Conservation (phyloP, 83 land plant genomes). For the Larix sibirica region DNA sequence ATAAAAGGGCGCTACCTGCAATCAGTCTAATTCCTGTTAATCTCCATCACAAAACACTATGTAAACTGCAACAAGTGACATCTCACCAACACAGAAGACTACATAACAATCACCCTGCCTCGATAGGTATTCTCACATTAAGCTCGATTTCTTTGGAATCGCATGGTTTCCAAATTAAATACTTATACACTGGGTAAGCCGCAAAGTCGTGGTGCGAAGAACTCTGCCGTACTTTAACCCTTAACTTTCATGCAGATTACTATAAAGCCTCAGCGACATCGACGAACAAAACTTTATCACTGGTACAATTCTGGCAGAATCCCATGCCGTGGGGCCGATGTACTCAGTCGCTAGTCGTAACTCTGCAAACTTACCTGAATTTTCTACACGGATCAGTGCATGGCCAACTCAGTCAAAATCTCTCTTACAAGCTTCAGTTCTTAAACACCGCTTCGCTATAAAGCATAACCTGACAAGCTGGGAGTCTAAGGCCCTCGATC, state of each 20-base stretch:
- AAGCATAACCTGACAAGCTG: background rate
- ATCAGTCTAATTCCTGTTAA: background rate
- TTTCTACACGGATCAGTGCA: background rate
- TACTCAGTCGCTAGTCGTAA: background rate
- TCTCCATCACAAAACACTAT: background rate
- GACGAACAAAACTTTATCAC: too few species aligned
- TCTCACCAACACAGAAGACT: background rate
- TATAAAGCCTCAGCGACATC: too few species aligned
- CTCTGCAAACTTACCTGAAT: background rate
- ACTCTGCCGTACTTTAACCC: too few species aligned
- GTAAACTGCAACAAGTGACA: background rate
- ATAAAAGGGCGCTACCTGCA: background rate
- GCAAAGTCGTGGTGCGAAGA: too few species aligned
- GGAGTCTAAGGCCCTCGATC: background rate
- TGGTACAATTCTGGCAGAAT: background rate
- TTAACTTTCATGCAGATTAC: too few species aligned
- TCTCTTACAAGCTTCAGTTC: background rate
- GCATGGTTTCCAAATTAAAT: too few species aligned
- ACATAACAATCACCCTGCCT: background rate
- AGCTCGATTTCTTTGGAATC: too few species aligned
- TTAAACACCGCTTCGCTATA: background rate
- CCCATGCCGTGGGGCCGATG: background rate
- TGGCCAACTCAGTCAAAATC: background rate
- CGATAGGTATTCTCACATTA: background rate
- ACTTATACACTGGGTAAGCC: too few species aligned